phyloP scores from a whole-genome alignment of 805 yeast species.

The Saccharomycopsis lassenensis region DNA sequence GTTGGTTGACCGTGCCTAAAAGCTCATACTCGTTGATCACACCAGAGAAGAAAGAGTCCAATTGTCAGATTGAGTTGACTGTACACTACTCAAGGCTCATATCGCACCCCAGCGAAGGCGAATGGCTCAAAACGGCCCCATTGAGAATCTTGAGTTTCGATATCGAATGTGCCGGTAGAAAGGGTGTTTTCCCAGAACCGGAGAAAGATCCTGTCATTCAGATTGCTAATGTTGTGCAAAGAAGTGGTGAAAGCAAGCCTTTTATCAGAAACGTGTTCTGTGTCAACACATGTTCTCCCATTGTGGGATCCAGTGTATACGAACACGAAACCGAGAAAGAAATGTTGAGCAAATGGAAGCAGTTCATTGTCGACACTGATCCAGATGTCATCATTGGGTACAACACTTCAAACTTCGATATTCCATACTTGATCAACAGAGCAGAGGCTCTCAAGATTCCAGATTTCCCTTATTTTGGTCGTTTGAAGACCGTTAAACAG shows the following conservation, averaged over 20 bases:
- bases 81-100: conserved; percentile 59
- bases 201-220: conserved; percentile 90
- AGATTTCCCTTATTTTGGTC: conserved; percentile 78
- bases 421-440: conserved; percentile 85
- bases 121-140: conserved; percentile 90
- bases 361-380: conserved; percentile 74
- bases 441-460: conserved; percentile 59
- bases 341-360: conserved; percentile 78
- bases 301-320: conserved; percentile 85
- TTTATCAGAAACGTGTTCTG: conserved; percentile 93
- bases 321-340: conserved; percentile 67
- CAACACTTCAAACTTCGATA: conserved; percentile 87
- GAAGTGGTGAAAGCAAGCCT: conserved; percentile 75
- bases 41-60: conserved; percentile 37
- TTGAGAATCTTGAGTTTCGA: conserved; percentile 88
- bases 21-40: conserved; percentile 47
- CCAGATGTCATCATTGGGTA: conserved; percentile 97
- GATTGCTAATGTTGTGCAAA: conserved; percentile 88
- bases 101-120: conserved; percentile 84
- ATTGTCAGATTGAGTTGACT: conserved; percentile 76
- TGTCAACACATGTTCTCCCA: conserved; percentile 81
- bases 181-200: conserved; percentile 94
- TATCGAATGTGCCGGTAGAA: conserved; percentile 97
- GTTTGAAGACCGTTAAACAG: conserved; percentile 57
- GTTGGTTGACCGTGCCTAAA: conserved; percentile 86